phyloP scores from a whole-genome alignment of 2,329 filamentous ascomycete species.

The Aspergillus luchuensis region DNA sequence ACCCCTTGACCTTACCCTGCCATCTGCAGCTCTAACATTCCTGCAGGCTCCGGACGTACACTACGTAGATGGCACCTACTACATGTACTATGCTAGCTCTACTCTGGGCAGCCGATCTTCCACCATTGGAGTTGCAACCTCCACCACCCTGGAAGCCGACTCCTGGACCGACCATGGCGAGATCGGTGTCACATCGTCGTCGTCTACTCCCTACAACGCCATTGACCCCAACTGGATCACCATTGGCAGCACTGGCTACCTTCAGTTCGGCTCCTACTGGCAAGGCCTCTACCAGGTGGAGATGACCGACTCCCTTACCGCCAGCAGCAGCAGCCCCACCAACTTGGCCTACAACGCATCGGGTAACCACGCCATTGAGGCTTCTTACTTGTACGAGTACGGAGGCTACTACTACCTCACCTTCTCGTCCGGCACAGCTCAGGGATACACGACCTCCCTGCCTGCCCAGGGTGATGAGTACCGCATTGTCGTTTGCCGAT shows the following conservation, averaged over 20 bases:
- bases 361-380: constrained; percentile 60
- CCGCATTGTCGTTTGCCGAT: constrained; percentile 65
- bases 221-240: constrained; percentile 62
- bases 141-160: constrained; percentile 42
- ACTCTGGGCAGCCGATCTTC: constrained; percentile 62
- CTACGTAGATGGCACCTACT: constrained; percentile 60
- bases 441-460: constrained; percentile 55
- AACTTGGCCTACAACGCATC: constrained; percentile 58
- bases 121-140: constrained; percentile 62
- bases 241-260: constrained; percentile 45
- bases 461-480: constrained; percentile 64
- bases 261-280: constrained; percentile 74
- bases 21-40: neutral
- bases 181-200: constrained; percentile 40
- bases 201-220: constrained; percentile 55
- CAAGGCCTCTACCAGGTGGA: constrained; percentile 62
- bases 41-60: constrained; percentile 65
- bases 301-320: constrained; percentile 42
- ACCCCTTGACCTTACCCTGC: neutral
- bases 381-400: constrained; percentile 57
- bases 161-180: constrained; percentile 42
- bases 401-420: constrained; percentile 65
- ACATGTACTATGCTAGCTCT: constrained; percentile 66
- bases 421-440: constrained; percentile 61
- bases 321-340: constrained; percentile 37